These are phyloP conservation scores for Yamadazyma endophytica DNA, from an alignment of 805 yeast species.

Conservation along the genomic window DNA sequence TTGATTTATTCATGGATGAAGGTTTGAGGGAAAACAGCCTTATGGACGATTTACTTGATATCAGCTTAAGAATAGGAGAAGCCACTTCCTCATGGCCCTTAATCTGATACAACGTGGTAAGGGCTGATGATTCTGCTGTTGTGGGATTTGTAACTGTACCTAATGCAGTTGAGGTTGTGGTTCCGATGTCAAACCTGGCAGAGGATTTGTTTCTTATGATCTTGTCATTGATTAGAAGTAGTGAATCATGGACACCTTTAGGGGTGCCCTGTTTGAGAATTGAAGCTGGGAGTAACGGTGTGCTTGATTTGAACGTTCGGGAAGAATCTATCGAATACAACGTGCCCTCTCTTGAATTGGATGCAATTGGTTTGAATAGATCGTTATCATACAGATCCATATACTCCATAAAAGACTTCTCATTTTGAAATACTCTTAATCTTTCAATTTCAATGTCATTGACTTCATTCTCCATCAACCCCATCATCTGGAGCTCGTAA, in stretches of 20 bases:
- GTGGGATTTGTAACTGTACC: constrained; percentile 32
- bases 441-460: constrained; percentile 64
- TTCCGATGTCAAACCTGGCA: constrained; percentile 21
- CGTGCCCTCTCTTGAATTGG: neutral
- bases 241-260: constrained; percentile 9
- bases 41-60: constrained; percentile 5
- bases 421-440: constrained; percentile 33
- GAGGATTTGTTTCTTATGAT: constrained; percentile 10
- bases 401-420: constrained; percentile 47
- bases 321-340: neutral
- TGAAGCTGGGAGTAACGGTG: too few relatives aligned
- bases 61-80: constrained; percentile 4
- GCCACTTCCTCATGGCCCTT: constrained; percentile 14
- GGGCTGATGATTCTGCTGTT: constrained; percentile 27
- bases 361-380: constrained; percentile 38
- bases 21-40: too few relatives aligned
- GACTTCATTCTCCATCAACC: constrained; percentile 87
- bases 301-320: too few relatives aligned
- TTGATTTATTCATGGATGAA: too few relatives aligned
- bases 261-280: constrained; percentile 8
- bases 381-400: constrained; percentile 67
- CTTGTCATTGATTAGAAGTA: constrained; percentile 8
- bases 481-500: constrained; percentile 97
- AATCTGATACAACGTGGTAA: constrained; percentile 33
- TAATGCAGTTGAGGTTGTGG: constrained; percentile 29